phyloP scores from a whole-genome alignment of 1,284 basidiomycete species.

The Ceratobasidium sp. region DNA sequence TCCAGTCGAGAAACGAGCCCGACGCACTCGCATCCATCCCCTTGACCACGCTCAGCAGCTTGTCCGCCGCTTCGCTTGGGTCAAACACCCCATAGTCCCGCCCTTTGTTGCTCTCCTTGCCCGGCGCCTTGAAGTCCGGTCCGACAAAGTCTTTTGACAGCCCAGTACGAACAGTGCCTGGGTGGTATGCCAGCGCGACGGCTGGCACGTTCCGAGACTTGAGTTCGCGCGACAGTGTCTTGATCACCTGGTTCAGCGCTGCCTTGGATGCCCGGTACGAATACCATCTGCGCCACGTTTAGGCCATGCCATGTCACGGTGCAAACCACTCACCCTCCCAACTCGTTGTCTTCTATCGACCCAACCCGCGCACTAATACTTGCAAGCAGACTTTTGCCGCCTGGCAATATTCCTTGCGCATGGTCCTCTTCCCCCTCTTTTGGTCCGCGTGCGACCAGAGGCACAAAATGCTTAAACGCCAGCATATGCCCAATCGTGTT shows the following conservation, averaged over 20 bases:
- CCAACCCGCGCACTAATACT: constrained; percentile 42
- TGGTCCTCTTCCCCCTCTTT: constrained; percentile 36
- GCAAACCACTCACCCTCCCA: constrained; percentile 38
- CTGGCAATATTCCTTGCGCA: constrained; percentile 27
- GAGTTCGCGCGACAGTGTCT: constrained; percentile 40
- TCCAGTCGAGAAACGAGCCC: constrained; percentile 41
- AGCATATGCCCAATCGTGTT: constrained; percentile 42
- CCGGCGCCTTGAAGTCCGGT: constrained; percentile 27
- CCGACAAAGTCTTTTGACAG: constrained; percentile 39
- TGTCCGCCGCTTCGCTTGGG: constrained; percentile 39
- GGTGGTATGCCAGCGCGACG: constrained; percentile 42
- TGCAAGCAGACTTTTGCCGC: constrained; percentile 36
- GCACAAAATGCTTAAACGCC: constrained; percentile 42
- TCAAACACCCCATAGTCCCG: constrained; percentile 41
- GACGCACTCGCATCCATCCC: constrained; percentile 35
- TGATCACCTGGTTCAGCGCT: constrained; percentile 42
- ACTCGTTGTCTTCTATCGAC: constrained; percentile 41
- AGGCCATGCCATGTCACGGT: neutral
- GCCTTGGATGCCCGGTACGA: constrained; percentile 43
- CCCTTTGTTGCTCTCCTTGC: constrained; percentile 4
- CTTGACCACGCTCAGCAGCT: constrained; percentile 35
- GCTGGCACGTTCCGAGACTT: constrained; percentile 38
- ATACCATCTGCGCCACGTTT: constrained; percentile 38
- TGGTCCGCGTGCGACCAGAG: constrained; percentile 35
- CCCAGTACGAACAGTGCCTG: constrained; percentile 40